These are phyloP conservation scores for Skeletonema marinoi DNA, from an alignment of 108 stramenopile species.

Conservation along the genomic window DNA sequence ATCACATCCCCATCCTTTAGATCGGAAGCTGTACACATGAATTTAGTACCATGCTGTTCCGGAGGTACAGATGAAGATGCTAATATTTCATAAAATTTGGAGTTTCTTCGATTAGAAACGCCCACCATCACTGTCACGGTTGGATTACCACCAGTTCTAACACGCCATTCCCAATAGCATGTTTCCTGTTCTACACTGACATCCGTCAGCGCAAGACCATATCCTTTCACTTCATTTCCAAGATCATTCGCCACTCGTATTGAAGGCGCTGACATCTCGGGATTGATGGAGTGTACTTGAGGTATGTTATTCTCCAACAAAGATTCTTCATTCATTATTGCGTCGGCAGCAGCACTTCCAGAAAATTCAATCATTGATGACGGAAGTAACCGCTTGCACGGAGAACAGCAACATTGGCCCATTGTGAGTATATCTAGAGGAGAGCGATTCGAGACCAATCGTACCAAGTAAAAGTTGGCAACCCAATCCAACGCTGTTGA, in stretches of 20 bases:
- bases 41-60: slow-evolving; percentile 60
- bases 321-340: slow-evolving; percentile 32
- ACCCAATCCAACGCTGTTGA: no score
- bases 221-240: slow-evolving; percentile 45
- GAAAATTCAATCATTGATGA: slow-evolving; percentile 18
- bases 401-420: slow-evolving; percentile 53
- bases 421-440: slow-evolving; percentile 7
- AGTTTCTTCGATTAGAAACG: slow-evolving; percentile 68
- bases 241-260: slow-evolving; percentile 30
- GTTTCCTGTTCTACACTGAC: slow-evolving; percentile 80
- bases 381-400: slow-evolving; percentile 18
- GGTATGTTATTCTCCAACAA: slow-evolving; percentile 50
- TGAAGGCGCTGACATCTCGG: slow-evolving; percentile 37
- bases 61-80: slow-evolving; percentile 63
- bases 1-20: slow-evolving; percentile 72
- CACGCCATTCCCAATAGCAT: slow-evolving; percentile 86
- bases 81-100: slow-evolving; percentile 64
- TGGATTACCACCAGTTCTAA: slow-evolving; percentile 33
- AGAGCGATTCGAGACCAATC: no score
- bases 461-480: no score
- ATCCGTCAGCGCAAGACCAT: slow-evolving; percentile 72
- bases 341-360: neutral
- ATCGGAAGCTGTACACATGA: slow-evolving; percentile 65
- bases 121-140: slow-evolving; percentile 67
- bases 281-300: slow-evolving; percentile 45